Conservation (phyloP, 2,329 filamentous ascomycete species). For the Xylariomycetidae sp. region DNA sequence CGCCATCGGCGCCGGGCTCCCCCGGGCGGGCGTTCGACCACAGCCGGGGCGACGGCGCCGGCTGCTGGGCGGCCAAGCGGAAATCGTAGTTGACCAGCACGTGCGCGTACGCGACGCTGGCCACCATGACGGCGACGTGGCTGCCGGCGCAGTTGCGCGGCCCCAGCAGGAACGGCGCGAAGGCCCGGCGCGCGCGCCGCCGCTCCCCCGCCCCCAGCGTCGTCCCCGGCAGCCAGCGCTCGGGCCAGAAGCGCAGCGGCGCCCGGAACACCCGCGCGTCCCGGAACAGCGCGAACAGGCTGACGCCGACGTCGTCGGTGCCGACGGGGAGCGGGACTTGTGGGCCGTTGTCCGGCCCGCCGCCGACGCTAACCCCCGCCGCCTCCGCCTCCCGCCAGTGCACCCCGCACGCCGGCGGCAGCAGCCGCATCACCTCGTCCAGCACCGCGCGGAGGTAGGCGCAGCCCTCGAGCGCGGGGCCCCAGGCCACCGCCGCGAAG, state of each 20-base stretch:
- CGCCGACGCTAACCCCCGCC: background rate
- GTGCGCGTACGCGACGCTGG: background rate
- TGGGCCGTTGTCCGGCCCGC: too few species aligned
- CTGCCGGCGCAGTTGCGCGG: background rate
- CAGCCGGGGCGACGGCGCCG: background rate
- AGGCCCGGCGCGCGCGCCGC: background rate
- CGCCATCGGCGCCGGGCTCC: background rate
- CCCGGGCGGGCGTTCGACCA: background rate
- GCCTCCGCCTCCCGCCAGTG: background rate
- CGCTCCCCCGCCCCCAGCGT: background rate
- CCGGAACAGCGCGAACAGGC: background rate
- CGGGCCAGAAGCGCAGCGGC: background rate
- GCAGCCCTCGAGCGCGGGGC: background rate
- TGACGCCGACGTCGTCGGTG: background rate
- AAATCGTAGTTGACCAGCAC: background rate
- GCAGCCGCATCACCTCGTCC: background rate
- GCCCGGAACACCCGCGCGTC: background rate
- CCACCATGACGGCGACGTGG: background rate
- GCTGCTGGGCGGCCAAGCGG: background rate
- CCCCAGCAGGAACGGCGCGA: background rate
- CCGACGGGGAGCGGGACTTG: background rate
- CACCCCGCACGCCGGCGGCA: background rate
- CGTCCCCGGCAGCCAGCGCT: background rate
- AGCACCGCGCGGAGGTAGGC: background rate
- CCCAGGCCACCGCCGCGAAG: background rate